Percentiles rank a stretch among this genome's conserved stretches.
These are phyloP conservation scores for Alternaria longipes DNA, from an alignment of 2,329 filamentous ascomycete species.

Conservation along the genomic window DNA sequence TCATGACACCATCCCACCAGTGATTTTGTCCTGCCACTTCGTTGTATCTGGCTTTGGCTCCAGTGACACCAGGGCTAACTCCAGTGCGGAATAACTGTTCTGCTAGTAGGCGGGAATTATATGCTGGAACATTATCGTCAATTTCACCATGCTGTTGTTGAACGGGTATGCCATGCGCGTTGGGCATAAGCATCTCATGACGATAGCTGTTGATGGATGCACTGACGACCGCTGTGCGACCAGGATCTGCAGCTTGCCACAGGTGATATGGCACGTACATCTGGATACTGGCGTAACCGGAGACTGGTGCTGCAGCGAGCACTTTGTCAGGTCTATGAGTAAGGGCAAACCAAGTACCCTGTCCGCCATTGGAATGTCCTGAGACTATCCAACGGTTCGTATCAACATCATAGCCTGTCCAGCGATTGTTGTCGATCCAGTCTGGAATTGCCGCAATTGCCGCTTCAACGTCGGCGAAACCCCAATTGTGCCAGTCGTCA, in stretches of 20 bases:
- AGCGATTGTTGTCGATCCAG: conserved; percentile 61
- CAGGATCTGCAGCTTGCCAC: conserved; percentile 65
- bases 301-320: conserved; percentile 65
- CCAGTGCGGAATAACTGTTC: conserved; percentile 53
- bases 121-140: conserved; percentile 68
- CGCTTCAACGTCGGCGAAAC: conserved; percentile 64
- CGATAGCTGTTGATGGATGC: conserved; percentile 62
- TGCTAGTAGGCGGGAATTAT: conserved; percentile 65
- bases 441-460: conserved; percentile 59
- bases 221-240: conserved; percentile 58
- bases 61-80: conserved; percentile 38
- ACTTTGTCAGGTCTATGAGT: conserved; percentile 66
- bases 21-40: conserved; percentile 53
- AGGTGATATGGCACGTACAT: conserved; percentile 67
- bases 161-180: conserved; percentile 62
- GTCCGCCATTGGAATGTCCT: conserved; percentile 69
- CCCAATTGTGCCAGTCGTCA: conserved; percentile 70
- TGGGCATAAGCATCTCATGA: conserved; percentile 64
- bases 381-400: conserved; percentile 61
- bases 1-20: conserved; percentile 58
- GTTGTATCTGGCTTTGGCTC: conserved; percentile 56
- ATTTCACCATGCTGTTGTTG: conserved; percentile 65
- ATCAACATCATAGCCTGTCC: conserved; percentile 60
- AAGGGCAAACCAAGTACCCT: conserved; percentile 66
- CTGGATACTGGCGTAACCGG: conserved; percentile 67